Evolutionary conservation across 768 basidiomycete species (phyloP).

Genomic region (Tulasnella sp.): DNA sequence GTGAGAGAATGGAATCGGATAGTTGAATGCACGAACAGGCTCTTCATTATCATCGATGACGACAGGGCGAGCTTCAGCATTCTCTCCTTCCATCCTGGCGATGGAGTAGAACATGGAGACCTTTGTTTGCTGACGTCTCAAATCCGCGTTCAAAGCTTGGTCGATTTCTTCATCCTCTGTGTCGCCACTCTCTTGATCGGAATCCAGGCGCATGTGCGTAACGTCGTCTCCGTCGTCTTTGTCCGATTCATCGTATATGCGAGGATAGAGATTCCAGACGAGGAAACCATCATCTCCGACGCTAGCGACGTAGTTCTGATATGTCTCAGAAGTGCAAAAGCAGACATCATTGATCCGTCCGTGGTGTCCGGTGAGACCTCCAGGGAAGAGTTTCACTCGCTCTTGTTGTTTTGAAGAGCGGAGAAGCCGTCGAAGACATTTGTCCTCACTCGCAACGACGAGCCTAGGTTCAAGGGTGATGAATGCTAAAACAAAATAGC

Average conservation of each 20-base stretch:
- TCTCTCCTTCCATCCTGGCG: conserved; percentile 27
- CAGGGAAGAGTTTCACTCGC: conserved; percentile 59
- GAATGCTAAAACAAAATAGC: conserved; percentile 4
- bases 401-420: conserved; percentile 38
- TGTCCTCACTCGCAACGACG: conserved; percentile 55
- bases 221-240: conserved; percentile 1
- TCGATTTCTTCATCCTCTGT: conserved; percentile 13
- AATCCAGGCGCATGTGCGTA: not conserved
- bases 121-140: conserved; percentile 15
- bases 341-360: conserved; percentile 66
- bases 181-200: not conserved
- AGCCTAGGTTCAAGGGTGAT: conserved; percentile 36
- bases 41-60: conserved; percentile 22
- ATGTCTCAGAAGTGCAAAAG: conserved; percentile 68
- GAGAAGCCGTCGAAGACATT: conserved; percentile 58
- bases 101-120: conserved; percentile 31
- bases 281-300: conserved; percentile 29
- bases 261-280: conserved; percentile 75
- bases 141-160: not conserved
- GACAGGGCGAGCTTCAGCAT: not conserved
- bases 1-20: conserved; percentile 43
- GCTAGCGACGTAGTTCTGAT: conserved; percentile 64
- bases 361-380: conserved; percentile 73
- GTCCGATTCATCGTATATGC: not conserved
- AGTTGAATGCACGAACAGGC: conserved; percentile 52